A percentile compares a stretch with the other conserved stretches of the same genome.
Conservation (phyloP, 371 early-diverging fungal genomes). For the Fennellomyces sp. region DNA sequence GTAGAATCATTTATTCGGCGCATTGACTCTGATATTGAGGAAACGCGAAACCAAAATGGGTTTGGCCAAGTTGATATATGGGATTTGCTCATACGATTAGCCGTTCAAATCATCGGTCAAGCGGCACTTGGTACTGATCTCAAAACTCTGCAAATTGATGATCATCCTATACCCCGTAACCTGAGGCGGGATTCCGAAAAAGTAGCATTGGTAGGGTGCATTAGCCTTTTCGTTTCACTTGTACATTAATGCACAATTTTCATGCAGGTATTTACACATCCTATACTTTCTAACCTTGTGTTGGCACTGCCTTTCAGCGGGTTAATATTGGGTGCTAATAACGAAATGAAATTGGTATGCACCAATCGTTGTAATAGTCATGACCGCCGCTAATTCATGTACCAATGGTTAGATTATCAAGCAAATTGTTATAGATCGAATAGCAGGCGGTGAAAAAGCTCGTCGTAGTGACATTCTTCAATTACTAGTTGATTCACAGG, state of each 20-base stretch:
- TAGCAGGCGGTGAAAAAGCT: constrained; percentile 6
- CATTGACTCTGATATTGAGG: constrained; percentile 17
- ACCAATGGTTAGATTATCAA: constrained; percentile 40
- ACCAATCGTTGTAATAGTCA: too few species aligned
- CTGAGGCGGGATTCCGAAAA: too few species aligned
- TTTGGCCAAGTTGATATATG: constrained; percentile 33
- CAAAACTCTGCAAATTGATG: constrained; percentile 40
- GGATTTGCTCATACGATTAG: constrained; percentile 31
- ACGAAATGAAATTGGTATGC: too few species aligned
- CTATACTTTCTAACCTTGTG: too few species aligned
- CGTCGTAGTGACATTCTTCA: constrained; percentile 45
- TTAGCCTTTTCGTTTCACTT: too few species aligned
- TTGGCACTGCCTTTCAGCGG: too few species aligned
- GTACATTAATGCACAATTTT: too few species aligned
- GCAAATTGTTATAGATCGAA: constrained; percentile 27
- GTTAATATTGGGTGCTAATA: too few species aligned
- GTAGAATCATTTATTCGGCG: constrained; percentile 18
- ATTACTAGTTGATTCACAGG: constrained; percentile 28
- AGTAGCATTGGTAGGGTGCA: too few species aligned
- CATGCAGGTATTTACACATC: too few species aligned
- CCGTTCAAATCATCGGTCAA: constrained; percentile 48
- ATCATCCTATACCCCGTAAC: constrained; percentile 31
- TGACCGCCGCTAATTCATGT: too few species aligned
- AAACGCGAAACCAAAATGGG: not conserved
- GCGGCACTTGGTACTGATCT: constrained; percentile 42